Base-by-base conservation (phyloP, 495 filamentous ascomycete genomes). In the Amniculicola lignicola region DNA sequence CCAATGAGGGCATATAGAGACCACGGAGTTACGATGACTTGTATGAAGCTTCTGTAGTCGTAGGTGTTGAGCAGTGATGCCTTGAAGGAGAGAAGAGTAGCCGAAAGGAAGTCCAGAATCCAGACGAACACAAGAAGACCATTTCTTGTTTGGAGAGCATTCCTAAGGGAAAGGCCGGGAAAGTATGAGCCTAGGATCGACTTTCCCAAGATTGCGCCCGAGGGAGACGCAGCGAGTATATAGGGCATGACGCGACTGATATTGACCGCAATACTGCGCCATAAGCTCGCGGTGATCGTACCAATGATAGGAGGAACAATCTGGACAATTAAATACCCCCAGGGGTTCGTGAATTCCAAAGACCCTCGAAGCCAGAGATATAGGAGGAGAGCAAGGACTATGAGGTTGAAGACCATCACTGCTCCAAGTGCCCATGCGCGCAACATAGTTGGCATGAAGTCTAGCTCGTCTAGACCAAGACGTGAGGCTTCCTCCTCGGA, bases 151-250 rank as follows among this genome's bases (percentile, higher is more conserved):
- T 5, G 4, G 4, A 39, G n/a, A 15, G 36, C 36, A 15, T 39
- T 39, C n/a, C 36, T 15, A 39, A 39, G 36, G 41, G 16, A 15
- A 44, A 27, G 23, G 41, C 18, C 23, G 25, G 23, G 23, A 15
- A 44, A 44, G 19, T 44, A 23, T 6, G 41, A 44, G 5, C 41
- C 18, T 24, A 44, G 41, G 25, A 44, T 44, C 7, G 41, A 15
- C 36, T 39, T 39, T 4, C n/a, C 16, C 5, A 44, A 44, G 4
- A 22, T 44, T 22, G 41, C 14, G 4, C 19, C 23, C 6, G 23
- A 27, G 5, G 19, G 41, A 15, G 23, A 12, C 6, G 41, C 41
- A 14, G 41, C 41, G 12, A 44, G 19, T 12, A 44, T 21, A 12
- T n/a, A 44, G 5, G 41, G 18, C 25, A 14, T 22, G 9, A 44